These are phyloP conservation scores for Scheffersomyces coipomensis DNA, from an alignment of 805 yeast species.

Conservation along the genomic window DNA sequence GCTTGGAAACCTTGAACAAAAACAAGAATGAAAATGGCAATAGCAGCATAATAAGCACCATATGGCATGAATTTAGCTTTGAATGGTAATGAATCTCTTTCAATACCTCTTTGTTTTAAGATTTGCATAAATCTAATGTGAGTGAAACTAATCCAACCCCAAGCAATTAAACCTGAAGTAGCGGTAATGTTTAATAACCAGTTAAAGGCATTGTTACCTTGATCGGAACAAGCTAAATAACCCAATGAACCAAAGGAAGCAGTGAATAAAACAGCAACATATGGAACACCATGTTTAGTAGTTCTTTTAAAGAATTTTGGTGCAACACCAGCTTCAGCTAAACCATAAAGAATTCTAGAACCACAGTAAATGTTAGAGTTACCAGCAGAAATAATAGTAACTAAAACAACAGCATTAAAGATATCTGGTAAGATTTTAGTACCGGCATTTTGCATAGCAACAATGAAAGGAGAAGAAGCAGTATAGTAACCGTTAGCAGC, in stretches of 20 bases:
- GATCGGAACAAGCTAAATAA: constrained; percentile 52
- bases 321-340: constrained; percentile 59
- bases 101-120: constrained; percentile 58
- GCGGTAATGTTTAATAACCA: constrained; percentile 79
- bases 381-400: constrained; percentile 75
- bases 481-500: constrained; percentile 37
- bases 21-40: constrained; percentile 53
- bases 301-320: constrained; percentile 51
- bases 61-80: constrained; percentile 72
- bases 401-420: constrained; percentile 67
- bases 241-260: constrained; percentile 64
- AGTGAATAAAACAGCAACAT: constrained; percentile 53
- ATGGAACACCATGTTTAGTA: constrained; percentile 62
- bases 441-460: constrained; percentile 69
- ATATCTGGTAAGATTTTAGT: constrained; percentile 65
- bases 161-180: constrained; percentile 70
- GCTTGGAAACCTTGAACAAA: constrained; percentile 72
- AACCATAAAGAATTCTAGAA: constrained; percentile 64
- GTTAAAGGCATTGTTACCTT: constrained; percentile 59
- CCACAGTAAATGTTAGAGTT: constrained; percentile 74
- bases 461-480: constrained; percentile 66
- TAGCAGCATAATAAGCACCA: constrained; percentile 61
- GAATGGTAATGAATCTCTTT: constrained; percentile 70
- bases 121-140: constrained; percentile 72
- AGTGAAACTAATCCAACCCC: constrained; percentile 64